Percentiles rank a stretch among this genome's conserved stretches.
Evolutionary conservation across 2,329 filamentous ascomycete species (phyloP).

Genomic region (Penicillium griseofulvum): DNA sequence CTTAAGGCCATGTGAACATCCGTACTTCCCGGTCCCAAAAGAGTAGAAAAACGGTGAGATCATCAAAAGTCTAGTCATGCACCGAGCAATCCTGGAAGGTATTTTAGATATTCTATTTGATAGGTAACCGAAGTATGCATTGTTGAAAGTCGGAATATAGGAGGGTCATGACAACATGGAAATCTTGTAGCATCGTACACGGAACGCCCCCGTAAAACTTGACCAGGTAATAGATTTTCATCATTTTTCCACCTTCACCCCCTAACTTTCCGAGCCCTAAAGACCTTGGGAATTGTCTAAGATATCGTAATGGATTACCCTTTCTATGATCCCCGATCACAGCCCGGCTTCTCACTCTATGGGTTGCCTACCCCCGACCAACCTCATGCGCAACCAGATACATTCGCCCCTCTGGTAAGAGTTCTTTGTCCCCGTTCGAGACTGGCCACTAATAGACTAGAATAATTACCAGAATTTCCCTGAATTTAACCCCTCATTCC

Average conservation of each 20-base stretch:
- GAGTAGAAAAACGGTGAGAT: background rate
- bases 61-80: background rate
- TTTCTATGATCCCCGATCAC: slow-evolving; percentile 48
- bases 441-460: slow-evolving; percentile 14
- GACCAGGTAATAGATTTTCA: background rate
- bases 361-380: slow-evolving; percentile 45
- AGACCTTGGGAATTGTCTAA: background rate
- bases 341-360: slow-evolving; percentile 49
- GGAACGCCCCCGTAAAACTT: background rate
- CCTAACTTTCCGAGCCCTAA: background rate
- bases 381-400: slow-evolving; percentile 41
- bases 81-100: background rate
- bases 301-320: slow-evolving; percentile 54
- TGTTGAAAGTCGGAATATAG: background rate
- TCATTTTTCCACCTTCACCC: background rate
- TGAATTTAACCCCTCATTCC: slow-evolving; percentile 40
- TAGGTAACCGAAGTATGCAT: background rate
- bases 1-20: too few relatives aligned
- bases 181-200: background rate
- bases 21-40: background rate
- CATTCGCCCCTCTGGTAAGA: slow-evolving; percentile 19
- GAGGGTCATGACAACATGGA: background rate
- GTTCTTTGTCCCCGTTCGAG: background rate
- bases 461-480: slow-evolving; percentile 39
- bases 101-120: background rate